These are phyloP conservation scores for Skeletonema marinoi DNA, from an alignment of 108 stramenopile species.

Conservation along the genomic window DNA sequence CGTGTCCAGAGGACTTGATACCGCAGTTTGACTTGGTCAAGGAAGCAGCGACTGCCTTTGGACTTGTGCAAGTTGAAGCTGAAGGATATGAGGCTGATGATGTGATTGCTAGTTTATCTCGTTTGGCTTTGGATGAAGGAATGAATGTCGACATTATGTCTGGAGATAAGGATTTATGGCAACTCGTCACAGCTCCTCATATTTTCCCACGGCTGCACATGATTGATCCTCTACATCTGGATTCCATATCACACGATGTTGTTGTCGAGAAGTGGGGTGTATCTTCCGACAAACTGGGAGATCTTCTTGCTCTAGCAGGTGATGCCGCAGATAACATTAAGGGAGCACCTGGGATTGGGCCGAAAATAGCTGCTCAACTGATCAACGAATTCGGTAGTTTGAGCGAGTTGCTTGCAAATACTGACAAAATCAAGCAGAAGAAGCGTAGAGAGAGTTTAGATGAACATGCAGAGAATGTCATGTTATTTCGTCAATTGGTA, in stretches of 20 bases:
- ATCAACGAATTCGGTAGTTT: slow-evolving; percentile 73
- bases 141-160: slow-evolving; percentile 73
- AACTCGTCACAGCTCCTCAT: slow-evolving; percentile 67
- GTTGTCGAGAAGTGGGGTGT: slow-evolving; percentile 84
- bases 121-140: slow-evolving; percentile 63
- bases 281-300: slow-evolving; percentile 68
- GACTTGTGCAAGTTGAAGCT: slow-evolving; percentile 73
- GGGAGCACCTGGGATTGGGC: slow-evolving; percentile 85
- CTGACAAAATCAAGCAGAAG: slow-evolving; percentile 64
- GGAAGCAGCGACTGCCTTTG: slow-evolving; percentile 82
- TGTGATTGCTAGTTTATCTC: slow-evolving; percentile 85
- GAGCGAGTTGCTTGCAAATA: slow-evolving; percentile 55
- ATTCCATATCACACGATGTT: slow-evolving; percentile 55
- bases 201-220: slow-evolving; percentile 59
- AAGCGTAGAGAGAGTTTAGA: slow-evolving; percentile 67
- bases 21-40: slow-evolving; percentile 83
- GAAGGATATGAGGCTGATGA: slow-evolving; percentile 88
- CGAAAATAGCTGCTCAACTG: slow-evolving; percentile 82
- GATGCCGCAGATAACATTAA: slow-evolving; percentile 89
- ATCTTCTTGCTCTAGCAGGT: slow-evolving; percentile 86
- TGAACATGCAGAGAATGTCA: slow-evolving; percentile 55
- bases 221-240: slow-evolving; percentile 86
- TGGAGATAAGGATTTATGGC: slow-evolving; percentile 93
- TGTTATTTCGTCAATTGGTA: slow-evolving; percentile 35
- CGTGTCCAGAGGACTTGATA: slow-evolving; percentile 81